Percentiles rank a stretch among this genome's conserved stretches.
These are phyloP conservation scores for Mallotus nudiflorus DNA, from an alignment of 345 rosid species.

Conservation along the genomic window DNA sequence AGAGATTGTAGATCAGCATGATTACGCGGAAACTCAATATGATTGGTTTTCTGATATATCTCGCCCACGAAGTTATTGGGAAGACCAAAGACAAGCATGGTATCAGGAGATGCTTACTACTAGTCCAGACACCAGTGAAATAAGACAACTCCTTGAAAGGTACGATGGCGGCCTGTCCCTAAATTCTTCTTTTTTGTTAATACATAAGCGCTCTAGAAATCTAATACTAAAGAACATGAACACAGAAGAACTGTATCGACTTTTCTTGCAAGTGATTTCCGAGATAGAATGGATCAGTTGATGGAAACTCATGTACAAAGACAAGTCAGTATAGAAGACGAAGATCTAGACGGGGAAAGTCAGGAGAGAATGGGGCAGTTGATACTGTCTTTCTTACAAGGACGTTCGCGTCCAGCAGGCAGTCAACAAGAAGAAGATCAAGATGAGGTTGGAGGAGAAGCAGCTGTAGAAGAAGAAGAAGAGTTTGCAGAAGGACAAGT, in stretches of 20 bases:
- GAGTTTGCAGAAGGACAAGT: conserved; percentile 10
- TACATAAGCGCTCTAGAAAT: not conserved
- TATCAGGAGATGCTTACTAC: conserved; percentile 61
- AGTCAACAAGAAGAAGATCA: conserved; percentile 11
- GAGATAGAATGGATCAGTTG: conserved; percentile 66
- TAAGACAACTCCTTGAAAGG: conserved; percentile 75
- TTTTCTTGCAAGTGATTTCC: conserved; percentile 64
- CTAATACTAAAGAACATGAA: conserved; percentile 9
- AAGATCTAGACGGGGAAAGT: conserved; percentile 22
- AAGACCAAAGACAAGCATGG: conserved; percentile 63
- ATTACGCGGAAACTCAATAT: conserved; percentile 27
- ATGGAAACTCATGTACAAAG: conserved; percentile 49
- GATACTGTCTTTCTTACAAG: conserved; percentile 28
- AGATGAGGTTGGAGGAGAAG: not conserved
- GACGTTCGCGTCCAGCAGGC: conserved; percentile 18
- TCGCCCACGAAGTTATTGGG: conserved; percentile 93
- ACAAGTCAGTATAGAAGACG: conserved; percentile 34
- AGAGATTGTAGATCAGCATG: conserved; percentile 5
- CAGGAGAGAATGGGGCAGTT: conserved; percentile 38
- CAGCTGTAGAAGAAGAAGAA: conserved; percentile 7
- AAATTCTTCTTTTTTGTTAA: not conserved
- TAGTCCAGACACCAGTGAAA: conserved; percentile 56
- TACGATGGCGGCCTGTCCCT: conserved; percentile 17
- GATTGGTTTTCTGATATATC: conserved; percentile 78
- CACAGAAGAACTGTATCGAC: conserved; percentile 76